phyloP scores from a whole-genome alignment of 805 yeast genomes.

The Wickerhamomyces hampshirensis region DNA sequence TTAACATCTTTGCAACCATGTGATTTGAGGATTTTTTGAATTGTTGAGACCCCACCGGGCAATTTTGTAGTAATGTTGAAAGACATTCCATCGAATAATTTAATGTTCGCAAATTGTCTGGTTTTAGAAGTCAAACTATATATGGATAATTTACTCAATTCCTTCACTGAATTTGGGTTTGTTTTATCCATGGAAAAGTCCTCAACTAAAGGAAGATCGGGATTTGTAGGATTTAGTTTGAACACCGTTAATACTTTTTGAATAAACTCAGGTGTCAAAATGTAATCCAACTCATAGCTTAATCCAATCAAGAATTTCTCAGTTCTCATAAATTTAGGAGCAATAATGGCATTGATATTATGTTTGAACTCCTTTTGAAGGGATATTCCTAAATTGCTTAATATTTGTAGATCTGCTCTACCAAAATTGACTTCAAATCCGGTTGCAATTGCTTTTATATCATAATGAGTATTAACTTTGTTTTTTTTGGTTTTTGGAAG shows the following conservation, averaged over 20 bases:
- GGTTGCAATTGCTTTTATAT: constrained; percentile 51
- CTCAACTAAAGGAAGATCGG: constrained; percentile 19
- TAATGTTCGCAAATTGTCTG: constrained; percentile 16
- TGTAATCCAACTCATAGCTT: constrained; percentile 44
- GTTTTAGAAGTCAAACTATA: constrained; percentile 10
- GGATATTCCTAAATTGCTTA: constrained; percentile 54
- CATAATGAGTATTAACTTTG: constrained; percentile 13
- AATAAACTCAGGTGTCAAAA: constrained; percentile 52
- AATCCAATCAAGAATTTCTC: constrained; percentile 78
- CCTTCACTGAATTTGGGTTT: constrained; percentile 29
- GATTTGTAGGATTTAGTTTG: constrained; percentile 11
- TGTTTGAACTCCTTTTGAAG: constrained; percentile 31
- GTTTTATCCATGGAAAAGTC: constrained; percentile 31
- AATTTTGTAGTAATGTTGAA: constrained; percentile 54
- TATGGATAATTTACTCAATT: constrained; percentile 24
- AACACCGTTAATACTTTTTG: constrained; percentile 37
- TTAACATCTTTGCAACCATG: constrained; percentile 46
- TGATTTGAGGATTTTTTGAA: constrained; percentile 50
- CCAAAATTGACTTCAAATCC: constrained; percentile 54
- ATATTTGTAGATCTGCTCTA: constrained; percentile 36
- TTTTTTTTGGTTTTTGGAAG: constrained; percentile 3
- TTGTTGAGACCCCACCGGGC: constrained; percentile 55
- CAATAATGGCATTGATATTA: constrained; percentile 50
- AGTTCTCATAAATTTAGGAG: constrained; percentile 81
- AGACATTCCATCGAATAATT: constrained; percentile 42